Evolutionary conservation across 2,329 filamentous ascomycete genomes (phyloP).

Genomic region (Sclerotinia nivalis): DNA sequence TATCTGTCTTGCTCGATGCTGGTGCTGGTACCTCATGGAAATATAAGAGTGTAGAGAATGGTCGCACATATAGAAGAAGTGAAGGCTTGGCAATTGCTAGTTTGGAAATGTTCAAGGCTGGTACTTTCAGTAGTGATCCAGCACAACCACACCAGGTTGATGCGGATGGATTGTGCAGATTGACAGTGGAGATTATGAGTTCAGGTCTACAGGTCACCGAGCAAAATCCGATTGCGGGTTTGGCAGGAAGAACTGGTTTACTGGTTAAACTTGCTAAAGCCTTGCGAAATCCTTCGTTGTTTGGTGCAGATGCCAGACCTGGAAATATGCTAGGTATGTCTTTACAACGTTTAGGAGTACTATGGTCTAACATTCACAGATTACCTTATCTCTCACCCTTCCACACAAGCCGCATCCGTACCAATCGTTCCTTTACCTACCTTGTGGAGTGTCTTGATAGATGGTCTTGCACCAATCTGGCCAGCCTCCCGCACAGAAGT

Average conservation of each 20-base stretch:
- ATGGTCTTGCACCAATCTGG: slow-evolving; percentile 85
- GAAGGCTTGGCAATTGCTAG: slow-evolving; percentile 80
- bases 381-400: slow-evolving; percentile 87
- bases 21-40: slow-evolving; percentile 89
- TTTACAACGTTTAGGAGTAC: slow-evolving; percentile 4
- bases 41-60: slow-evolving; percentile 89
- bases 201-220: slow-evolving; percentile 82
- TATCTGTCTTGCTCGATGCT: slow-evolving; percentile 82
- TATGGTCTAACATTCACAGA: slow-evolving; percentile 54
- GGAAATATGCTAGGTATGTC: slow-evolving; percentile 87
- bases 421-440: slow-evolving; percentile 85
- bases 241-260: slow-evolving; percentile 81
- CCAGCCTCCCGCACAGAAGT: slow-evolving; percentile 82
- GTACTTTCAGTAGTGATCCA: slow-evolving; percentile 81
- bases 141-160: slow-evolving; percentile 88
- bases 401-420: slow-evolving; percentile 83
- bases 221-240: slow-evolving; percentile 77
- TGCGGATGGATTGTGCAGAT: slow-evolving; percentile 70
- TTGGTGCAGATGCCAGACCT: slow-evolving; percentile 79
- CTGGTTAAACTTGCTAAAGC: slow-evolving; percentile 75
- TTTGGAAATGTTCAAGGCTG: slow-evolving; percentile 90
- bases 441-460: slow-evolving; percentile 88
- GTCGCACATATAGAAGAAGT: slow-evolving; percentile 77
- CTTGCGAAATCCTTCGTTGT: slow-evolving; percentile 76
- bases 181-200: slow-evolving; percentile 74